Base-by-base conservation (phyloP, 2,329 filamentous ascomycete species). In the Endothia cerciana region DNA sequence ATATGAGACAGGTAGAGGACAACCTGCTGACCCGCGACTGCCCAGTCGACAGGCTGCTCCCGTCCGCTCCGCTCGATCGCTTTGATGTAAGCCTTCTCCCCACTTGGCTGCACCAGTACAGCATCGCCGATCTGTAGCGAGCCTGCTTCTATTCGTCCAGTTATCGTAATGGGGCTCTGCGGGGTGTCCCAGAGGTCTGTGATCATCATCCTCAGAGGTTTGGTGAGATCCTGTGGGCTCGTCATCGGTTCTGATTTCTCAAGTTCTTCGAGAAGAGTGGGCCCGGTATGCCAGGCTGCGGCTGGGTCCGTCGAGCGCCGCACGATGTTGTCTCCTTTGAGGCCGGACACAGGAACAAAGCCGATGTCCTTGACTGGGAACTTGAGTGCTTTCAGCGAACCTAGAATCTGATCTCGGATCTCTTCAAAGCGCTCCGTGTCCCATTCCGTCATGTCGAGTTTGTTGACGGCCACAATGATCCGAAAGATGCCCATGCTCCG, bases 381-480 rank as follows among this genome's bases (percentile, higher is more conserved):
- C 1, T 92, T 93, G 0, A 94, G 91, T 0, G 89, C 87, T 0
- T 86, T 88, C 67, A 99, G 81, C 75, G 99, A 97, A 0, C 92
- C 89, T 0, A 87, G 87, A 69, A 97, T 89, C 72, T 97, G 92
- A 68, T 93, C 87, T 53, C 87, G 85, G 65, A 99, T 97, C 72
- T 97, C 91, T 30, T 92, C 85, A 71, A 96, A 99, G 1, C 93
- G 87, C 4, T 88, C 89, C 75, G 92, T 82, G 1, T 89, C 91
- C 96, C 96, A 99, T 6, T 83, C 81, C 7, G 94, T 89, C 19
- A 89, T 90, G 75, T 99, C 95, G 72, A 99, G 89, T 77, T 99
- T 99, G 80, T 99, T 99, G 68, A 99, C 88, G 1, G 92, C 94
- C 36, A 99, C 91, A 51, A 99, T 89, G 19, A 99, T 84, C 33